Evolutionary conservation across 805 yeast genomes (phyloP).

Genomic region (Lipomyces yamadae): DNA sequence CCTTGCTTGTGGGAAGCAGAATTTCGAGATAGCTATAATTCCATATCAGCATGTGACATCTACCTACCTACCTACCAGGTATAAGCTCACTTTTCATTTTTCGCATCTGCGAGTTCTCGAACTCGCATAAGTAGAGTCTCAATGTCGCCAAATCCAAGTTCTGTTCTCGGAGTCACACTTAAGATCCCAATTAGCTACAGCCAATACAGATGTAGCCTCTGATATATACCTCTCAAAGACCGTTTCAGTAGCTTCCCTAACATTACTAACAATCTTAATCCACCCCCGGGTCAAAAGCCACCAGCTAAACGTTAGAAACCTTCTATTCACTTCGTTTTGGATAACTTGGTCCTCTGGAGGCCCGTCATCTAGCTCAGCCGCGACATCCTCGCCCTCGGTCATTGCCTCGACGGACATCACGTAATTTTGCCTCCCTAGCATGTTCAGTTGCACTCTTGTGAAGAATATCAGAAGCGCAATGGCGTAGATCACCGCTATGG

Average conservation of each 20-base stretch:
- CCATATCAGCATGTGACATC: neutral
- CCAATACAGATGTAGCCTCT: neutral
- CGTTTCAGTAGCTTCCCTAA: slow-evolving; percentile 61
- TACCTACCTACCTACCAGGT: neutral
- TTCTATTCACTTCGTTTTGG: slow-evolving; percentile 61
- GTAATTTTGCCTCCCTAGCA: slow-evolving; percentile 84
- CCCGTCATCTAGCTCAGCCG: slow-evolving; percentile 18
- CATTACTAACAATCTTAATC: slow-evolving; percentile 58
- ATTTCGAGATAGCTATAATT: slow-evolving; percentile 11
- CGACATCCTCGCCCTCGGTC: slow-evolving; percentile 40
- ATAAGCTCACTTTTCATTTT: slow-evolving; percentile 10
- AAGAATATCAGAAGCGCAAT: slow-evolving; percentile 72
- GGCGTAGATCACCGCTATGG: slow-evolving; percentile 71
- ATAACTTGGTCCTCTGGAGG: slow-evolving; percentile 33
- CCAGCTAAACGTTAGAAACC: slow-evolving; percentile 87
- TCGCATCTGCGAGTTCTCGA: slow-evolving; percentile 39
- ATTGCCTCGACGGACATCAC: slow-evolving; percentile 64
- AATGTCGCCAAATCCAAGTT: slow-evolving; percentile 67
- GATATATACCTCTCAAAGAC: slow-evolving; percentile 53
- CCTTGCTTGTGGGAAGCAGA: slow-evolving; percentile 31
- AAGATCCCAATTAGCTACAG: slow-evolving; percentile 48
- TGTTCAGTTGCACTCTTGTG: slow-evolving; percentile 83
- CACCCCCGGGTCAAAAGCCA: slow-evolving; percentile 92
- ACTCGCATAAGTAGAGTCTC: slow-evolving; percentile 51
- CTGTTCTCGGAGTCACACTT: slow-evolving; percentile 63